These are phyloP conservation scores for Pichia cactophila DNA, from an alignment of 1,139 yeast genomes.

Conservation along the genomic window DNA sequence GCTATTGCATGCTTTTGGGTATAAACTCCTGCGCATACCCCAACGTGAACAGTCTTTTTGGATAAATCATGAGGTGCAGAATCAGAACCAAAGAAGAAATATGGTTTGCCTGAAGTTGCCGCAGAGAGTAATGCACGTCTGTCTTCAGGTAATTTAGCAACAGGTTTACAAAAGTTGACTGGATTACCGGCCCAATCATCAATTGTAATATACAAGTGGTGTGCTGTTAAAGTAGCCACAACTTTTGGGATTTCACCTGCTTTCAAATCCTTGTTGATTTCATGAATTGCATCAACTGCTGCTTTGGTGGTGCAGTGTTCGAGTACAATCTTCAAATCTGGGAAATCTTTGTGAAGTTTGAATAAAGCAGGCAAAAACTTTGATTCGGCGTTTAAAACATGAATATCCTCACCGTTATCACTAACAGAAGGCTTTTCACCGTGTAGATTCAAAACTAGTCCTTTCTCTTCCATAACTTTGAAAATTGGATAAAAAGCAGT, in stretches of 20 bases:
- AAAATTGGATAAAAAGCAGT: slow-evolving; percentile 82
- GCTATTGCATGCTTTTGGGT: slow-evolving; percentile 80
- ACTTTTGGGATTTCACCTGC: slow-evolving; percentile 46
- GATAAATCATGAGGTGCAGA: slow-evolving; percentile 93
- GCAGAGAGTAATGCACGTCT: slow-evolving; percentile 74
- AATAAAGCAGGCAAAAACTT: slow-evolving; percentile 84
- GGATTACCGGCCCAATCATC: slow-evolving; percentile 98
- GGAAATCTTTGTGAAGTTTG: slow-evolving; percentile 76
- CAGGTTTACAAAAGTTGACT: slow-evolving; percentile 93
- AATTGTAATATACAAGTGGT: slow-evolving; percentile 78
- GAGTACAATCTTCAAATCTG: slow-evolving; percentile 74
- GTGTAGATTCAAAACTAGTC: slow-evolving; percentile 76
- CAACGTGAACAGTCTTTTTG: slow-evolving; percentile 65
- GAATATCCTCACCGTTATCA: slow-evolving; percentile 42
- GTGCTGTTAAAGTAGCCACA: slow-evolving; percentile 93
- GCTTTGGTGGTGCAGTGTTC: slow-evolving; percentile 94
- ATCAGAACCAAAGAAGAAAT: slow-evolving; percentile 94
- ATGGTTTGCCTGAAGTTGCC: slow-evolving; percentile 87
- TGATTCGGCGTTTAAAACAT: slow-evolving; percentile 90
- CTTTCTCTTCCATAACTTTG: slow-evolving; percentile 73
- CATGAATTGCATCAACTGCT: slow-evolving; percentile 70
- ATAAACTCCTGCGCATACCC: slow-evolving; percentile 96
- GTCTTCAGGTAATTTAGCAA: slow-evolving; percentile 86
- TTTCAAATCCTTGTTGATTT: slow-evolving; percentile 50
- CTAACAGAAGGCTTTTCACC: slow-evolving; percentile 82